Evolutionary conservation across 805 yeast species (phyloP).

Genomic region (Wickerhamomyces queroliae): DNA sequence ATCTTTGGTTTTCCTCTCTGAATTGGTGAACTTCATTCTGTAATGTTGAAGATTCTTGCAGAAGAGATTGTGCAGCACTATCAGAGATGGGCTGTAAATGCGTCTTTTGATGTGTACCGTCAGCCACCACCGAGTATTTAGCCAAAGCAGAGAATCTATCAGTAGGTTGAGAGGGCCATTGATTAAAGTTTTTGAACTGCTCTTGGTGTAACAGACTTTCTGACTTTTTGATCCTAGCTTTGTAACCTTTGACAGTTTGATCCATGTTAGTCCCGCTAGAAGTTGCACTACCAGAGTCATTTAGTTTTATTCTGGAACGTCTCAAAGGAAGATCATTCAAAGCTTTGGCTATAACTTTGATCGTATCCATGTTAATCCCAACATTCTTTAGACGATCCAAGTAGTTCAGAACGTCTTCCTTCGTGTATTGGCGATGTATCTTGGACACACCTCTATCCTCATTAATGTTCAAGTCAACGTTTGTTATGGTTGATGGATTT

Average conservation of each 20-base stretch:
- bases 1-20: too few relatives aligned
- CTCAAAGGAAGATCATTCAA: conserved; percentile 30
- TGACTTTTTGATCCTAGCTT: conserved; percentile 65
- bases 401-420: conserved; percentile 29
- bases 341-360: conserved; percentile 31
- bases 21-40: neutral
- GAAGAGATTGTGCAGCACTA: neutral
- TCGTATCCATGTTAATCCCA: conserved; percentile 25
- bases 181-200: conserved; percentile 48
- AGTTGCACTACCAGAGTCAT: conserved; percentile 1
- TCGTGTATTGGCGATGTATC: conserved; percentile 2
- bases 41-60: neutral
- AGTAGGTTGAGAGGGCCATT: conserved; percentile 30
- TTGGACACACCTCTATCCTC: conserved; percentile 4
- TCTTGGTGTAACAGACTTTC: conserved; percentile 76
- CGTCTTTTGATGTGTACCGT: neutral
- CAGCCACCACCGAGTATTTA: conserved; percentile 3
- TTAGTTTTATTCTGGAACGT: conserved; percentile 9
- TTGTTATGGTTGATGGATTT: conserved; percentile 12
- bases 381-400: conserved; percentile 27
- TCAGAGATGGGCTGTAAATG: neutral
- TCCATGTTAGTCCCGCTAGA: conserved; percentile 6
- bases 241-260: conserved; percentile 55
- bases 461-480: conserved; percentile 14
- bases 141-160: neutral